Evolutionary conservation across 1,284 basidiomycete species (phyloP), one percentile per base, ranked within the genome.

Genomic region (Ustilago loliicola): DNA sequence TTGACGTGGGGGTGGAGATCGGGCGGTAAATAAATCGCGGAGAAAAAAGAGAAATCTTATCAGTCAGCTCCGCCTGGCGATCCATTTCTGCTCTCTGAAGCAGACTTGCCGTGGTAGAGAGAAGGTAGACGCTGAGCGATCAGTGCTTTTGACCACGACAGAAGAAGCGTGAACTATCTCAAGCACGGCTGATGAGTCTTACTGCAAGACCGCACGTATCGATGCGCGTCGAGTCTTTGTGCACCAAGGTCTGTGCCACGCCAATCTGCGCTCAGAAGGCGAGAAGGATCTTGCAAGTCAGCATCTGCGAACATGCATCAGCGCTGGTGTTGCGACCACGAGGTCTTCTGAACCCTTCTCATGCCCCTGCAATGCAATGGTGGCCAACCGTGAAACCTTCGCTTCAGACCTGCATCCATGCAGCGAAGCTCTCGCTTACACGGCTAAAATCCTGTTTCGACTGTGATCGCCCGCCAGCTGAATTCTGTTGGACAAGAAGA

Each of bases 1-100:
- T 60, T 25, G 38, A 29, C 51, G 51, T 45, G 50, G 60, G 60
- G 34, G 50, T 40, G 51, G 60, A 61, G 60, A 38, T 61, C 21
- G 23, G 29, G 19, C n/a, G 32, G 30, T n/a, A 36, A 15, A 32
- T n/a, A 36, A 15, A 32, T 19, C 52, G 34, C 52, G 52, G 34
- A 34, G 52, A 54, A 1, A 21, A 45, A 21, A 17, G 19, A 17
- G 48, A 19, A 11, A 21, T 50, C 13, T 50, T 50, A 15, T 27
- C 48, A 50, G 25, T 50, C 15, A 50, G 48, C 48, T 50, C 15
- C 10, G 11, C 9, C 48, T 21, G 53, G 25, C 36, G 36, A 25
- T 36, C 23, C 52, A n/a, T 23, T 27, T 15, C 5, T 25, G n/a
- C n/a, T n/a, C n/a, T n/a, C n/a, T n/a, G n/a, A n/a, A n/a, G n/a